phyloP scores from a whole-genome alignment of 306 rosid species.

The Argentina anserina region DNA sequence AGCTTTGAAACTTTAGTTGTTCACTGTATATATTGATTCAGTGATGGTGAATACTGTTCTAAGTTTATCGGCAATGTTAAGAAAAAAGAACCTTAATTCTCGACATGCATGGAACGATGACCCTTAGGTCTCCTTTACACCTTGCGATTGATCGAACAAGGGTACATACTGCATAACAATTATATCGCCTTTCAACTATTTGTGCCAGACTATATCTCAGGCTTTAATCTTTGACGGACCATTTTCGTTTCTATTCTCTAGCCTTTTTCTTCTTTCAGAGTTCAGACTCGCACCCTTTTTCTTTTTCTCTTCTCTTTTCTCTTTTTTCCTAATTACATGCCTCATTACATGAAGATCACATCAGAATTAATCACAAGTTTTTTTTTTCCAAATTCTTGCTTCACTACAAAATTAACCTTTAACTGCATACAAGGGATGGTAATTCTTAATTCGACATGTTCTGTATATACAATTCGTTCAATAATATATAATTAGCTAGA shows the following conservation, averaged over 20 bases:
- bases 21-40: too few relatives aligned
- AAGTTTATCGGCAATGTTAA: too few relatives aligned
- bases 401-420: background rate
- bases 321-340: background rate
- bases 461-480: conserved; percentile 3
- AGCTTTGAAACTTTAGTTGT: too few relatives aligned
- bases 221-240: conserved; percentile 16
- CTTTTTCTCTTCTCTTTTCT: background rate
- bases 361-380: background rate
- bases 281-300: background rate
- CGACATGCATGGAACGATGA: background rate
- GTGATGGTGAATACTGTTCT: too few relatives aligned
- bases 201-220: background rate
- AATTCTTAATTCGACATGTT: background rate
- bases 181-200: background rate
- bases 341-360: background rate
- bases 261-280: background rate
- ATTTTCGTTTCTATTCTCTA: conserved; percentile 4
- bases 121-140: background rate
- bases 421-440: background rate
- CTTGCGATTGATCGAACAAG: background rate
- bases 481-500: background rate
- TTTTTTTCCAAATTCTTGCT: background rate
- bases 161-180: background rate
- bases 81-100: too few relatives aligned